These are phyloP conservation scores for Astragalus glycyphyllos DNA, from an alignment of 306 rosid species.

Conservation along the genomic window DNA sequence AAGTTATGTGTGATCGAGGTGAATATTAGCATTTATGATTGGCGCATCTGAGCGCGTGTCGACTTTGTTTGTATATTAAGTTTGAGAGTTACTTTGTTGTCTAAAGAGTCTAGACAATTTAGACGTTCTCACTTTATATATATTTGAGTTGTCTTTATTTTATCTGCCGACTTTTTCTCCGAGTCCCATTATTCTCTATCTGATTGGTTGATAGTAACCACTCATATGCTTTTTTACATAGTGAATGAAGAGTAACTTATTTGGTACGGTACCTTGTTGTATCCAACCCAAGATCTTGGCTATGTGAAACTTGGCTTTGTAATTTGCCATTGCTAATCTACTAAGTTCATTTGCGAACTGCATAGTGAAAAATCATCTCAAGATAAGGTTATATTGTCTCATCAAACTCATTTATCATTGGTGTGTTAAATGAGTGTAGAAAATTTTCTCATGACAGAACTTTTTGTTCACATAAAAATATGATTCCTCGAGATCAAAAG, in stretches of 20 bases:
- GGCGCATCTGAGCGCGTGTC: too few relatives aligned
- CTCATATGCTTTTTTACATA: slow-evolving; percentile 33
- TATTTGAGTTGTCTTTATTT: too few relatives aligned
- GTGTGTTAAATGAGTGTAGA: not conserved
- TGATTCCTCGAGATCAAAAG: not conserved
- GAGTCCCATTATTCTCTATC: slow-evolving; percentile 38
- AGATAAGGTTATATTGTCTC: not conserved
- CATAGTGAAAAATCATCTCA: slow-evolving; percentile 9
- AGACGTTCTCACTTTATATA: too few relatives aligned
- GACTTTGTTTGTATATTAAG: too few relatives aligned
- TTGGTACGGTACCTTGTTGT: slow-evolving; percentile 13
- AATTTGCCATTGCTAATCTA: slow-evolving; percentile 6
- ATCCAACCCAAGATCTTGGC: slow-evolving; percentile 46
- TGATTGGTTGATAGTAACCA: slow-evolving; percentile 29
- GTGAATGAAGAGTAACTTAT: slow-evolving; percentile 36
- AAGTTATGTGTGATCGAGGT: slow-evolving; percentile 36
- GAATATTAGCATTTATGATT: too few relatives aligned
- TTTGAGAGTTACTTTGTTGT: too few relatives aligned
- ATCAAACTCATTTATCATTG: not conserved
- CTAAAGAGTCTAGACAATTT: too few relatives aligned
- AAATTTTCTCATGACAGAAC: not conserved
- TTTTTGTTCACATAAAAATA: not conserved
- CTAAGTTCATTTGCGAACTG: slow-evolving; percentile 17
- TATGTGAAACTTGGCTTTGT: slow-evolving; percentile 37
- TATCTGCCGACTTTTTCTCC: too few relatives aligned